Base-by-base conservation (phyloP, 2,329 filamentous ascomycete genomes). In the Cadophora gregata region DNA sequence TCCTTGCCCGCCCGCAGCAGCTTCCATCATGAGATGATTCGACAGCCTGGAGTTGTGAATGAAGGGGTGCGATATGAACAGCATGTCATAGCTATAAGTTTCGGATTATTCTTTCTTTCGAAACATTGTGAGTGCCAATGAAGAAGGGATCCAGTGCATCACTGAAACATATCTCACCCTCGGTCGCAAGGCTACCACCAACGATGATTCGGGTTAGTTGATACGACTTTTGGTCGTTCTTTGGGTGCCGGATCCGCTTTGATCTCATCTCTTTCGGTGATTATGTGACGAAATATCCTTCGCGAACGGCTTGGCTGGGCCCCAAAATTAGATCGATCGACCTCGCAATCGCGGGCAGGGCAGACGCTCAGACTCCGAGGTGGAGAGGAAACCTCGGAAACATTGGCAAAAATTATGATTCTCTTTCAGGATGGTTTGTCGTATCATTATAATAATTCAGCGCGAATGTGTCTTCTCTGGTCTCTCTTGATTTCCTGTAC, bases 261-360 rank as follows among this genome's bases (percentile, higher is more conserved):
- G 29, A 56, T 61, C 45, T 51, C 24, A 36, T 58, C 48, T 31
- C 31, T 33, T 27, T 63, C 60, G 64, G 60, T 62, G 48, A 63
- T 63, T 63, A 55, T 48, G 27, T 67, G 61, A 63, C 65, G 61
- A 67, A 56, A 50, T 27, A 42, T 50, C 33, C 42, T 65, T 65
- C 48, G 48, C 19, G 47, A 45, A 50, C 3, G 27, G 10, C 53
- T 59, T 58, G 51, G 53, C 53, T 33, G 14, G 50, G n/a, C 9
- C 62, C 62, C 62, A 64, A 53, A 59, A 16, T 64, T 64, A 64
- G 62, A 64, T 33, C 25, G 63, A 62, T 65, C 63, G 63, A 50
- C 63, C 16, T 31, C 53, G 21, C 29, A 16, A 36, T 5, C 50
- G 25, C n/a, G n/a, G 48, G n/a, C 31, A 9, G 29, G 53, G 19